These are phyloP conservation scores for Calophaca sinica DNA, from an alignment of 306 rosid genomes.

Conservation along the genomic window DNA sequence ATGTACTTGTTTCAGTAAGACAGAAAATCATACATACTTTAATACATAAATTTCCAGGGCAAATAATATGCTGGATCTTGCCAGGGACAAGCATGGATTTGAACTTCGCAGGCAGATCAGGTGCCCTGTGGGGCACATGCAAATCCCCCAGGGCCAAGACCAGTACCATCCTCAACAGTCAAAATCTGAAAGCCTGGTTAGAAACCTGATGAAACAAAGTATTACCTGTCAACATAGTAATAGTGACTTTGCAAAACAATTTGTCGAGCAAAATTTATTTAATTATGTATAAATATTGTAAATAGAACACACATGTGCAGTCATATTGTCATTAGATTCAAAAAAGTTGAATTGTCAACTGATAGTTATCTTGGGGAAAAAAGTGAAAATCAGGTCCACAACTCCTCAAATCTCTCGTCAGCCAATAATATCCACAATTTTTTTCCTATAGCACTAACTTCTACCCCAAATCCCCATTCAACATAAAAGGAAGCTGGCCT, in stretches of 20 bases:
- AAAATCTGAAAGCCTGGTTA: conserved; percentile 45
- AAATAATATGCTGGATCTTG: conserved; percentile 95
- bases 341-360: neutral
- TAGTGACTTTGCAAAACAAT: neutral
- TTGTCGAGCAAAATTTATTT: neutral
- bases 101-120: conserved; percentile 96
- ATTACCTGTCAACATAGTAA: conserved; percentile 26
- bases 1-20: conserved; percentile 1
- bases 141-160: conserved; percentile 98
- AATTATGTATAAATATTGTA: neutral
- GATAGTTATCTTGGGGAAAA: too few relatives aligned
- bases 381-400: neutral
- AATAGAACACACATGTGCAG: neutral
- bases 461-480: too few relatives aligned
- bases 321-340: neutral
- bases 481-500: too few relatives aligned
- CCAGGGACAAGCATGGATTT: conserved; percentile 99
- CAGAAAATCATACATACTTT: conserved; percentile 59
- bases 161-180: conserved; percentile 82
- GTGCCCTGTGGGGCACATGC: conserved; percentile 95
- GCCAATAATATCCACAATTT: neutral
- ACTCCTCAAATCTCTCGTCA: neutral
- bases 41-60: conserved; percentile 91
- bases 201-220: conserved; percentile 44
- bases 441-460: too few relatives aligned